phyloP scores from a whole-genome alignment of 1,284 basidiomycete species.

The Pseudozyma sp. region DNA sequence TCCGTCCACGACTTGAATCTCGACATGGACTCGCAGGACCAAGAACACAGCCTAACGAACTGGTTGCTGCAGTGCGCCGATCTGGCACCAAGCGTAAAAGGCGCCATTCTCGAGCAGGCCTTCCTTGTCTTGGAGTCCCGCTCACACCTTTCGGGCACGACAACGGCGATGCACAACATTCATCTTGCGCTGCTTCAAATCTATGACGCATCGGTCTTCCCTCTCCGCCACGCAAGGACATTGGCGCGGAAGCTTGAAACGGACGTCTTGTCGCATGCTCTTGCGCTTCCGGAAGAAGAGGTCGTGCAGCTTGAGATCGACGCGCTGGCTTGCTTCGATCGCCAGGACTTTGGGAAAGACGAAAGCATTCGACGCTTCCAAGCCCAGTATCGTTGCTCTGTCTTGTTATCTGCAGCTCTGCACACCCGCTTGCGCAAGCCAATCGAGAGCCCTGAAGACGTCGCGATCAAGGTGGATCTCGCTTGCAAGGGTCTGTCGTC shows the following conservation, averaged over 20 bases:
- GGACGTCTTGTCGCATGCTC: slow-evolving; percentile 34
- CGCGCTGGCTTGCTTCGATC: slow-evolving; percentile 27
- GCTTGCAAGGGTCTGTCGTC: slow-evolving; percentile 37
- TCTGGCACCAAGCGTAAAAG: slow-evolving; percentile 17
- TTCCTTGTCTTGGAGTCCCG: slow-evolving; percentile 30
- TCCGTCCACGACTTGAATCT: slow-evolving; percentile 44
- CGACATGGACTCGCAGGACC: slow-evolving; percentile 24
- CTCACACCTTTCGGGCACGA: slow-evolving; percentile 44
- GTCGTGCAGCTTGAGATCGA: slow-evolving; percentile 18
- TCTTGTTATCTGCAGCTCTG: slow-evolving; percentile 27
- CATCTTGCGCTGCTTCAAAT: slow-evolving; percentile 23
- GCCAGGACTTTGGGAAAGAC: slow-evolving; percentile 14
- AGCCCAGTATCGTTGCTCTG: slow-evolving; percentile 42
- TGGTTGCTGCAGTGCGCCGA: slow-evolving; percentile 13
- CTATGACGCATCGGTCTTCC: slow-evolving; percentile 25
- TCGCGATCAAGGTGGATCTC: slow-evolving; percentile 26
- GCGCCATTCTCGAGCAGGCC: slow-evolving; percentile 49
- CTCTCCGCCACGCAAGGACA: slow-evolving; percentile 48
- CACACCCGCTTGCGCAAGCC: slow-evolving; percentile 34
- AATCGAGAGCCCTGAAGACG: slow-evolving; percentile 16
- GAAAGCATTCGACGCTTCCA: slow-evolving; percentile 24
- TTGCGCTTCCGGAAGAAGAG: slow-evolving; percentile 19
- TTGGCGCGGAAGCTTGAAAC: slow-evolving; percentile 43
- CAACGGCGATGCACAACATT: slow-evolving; percentile 26
- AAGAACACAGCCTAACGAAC: slow-evolving; percentile 19